Conservation (phyloP, 768 basidiomycete genomes). For the Leucocoprinus sp. region DNA sequence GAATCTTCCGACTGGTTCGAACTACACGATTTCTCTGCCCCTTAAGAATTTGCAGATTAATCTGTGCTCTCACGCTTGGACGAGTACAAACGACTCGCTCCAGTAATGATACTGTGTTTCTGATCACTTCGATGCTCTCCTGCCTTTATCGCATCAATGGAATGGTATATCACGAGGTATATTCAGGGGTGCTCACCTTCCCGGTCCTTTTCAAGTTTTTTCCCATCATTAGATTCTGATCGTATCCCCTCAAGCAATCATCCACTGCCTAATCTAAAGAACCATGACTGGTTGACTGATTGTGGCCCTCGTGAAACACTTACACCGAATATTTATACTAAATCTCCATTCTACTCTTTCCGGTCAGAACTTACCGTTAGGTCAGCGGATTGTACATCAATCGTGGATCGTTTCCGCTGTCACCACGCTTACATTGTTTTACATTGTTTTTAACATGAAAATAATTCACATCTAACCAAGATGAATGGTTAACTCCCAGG, state of each 20-base stretch:
- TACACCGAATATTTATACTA: constrained; percentile 10
- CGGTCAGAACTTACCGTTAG: background rate
- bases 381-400: constrained; percentile 2
- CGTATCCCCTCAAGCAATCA: constrained; percentile 19
- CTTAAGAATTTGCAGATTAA: too few relatives aligned
- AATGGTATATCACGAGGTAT: constrained; percentile 25
- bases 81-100: constrained; percentile 11
- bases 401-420: constrained; percentile 1
- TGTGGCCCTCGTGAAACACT: constrained; percentile 27
- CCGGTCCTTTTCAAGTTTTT: constrained; percentile 20
- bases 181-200: constrained; percentile 25
- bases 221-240: constrained; percentile 24
- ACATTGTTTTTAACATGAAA: too few relatives aligned
- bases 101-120: constrained; percentile 13
- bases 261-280: constrained; percentile 14
- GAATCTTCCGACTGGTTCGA: constrained; percentile 3
- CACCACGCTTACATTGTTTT: constrained; percentile 6
- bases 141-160: constrained; percentile 16
- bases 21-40: too few relatives aligned
- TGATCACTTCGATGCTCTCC: constrained; percentile 11
- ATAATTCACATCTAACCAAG: too few relatives aligned
- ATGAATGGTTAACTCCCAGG: constrained; percentile 30
- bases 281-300: constrained; percentile 25
- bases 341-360: background rate
- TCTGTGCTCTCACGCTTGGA: background rate